Base-by-base conservation (phyloP, 163 green algal species). In the Scenedesmus sp. region DNA sequence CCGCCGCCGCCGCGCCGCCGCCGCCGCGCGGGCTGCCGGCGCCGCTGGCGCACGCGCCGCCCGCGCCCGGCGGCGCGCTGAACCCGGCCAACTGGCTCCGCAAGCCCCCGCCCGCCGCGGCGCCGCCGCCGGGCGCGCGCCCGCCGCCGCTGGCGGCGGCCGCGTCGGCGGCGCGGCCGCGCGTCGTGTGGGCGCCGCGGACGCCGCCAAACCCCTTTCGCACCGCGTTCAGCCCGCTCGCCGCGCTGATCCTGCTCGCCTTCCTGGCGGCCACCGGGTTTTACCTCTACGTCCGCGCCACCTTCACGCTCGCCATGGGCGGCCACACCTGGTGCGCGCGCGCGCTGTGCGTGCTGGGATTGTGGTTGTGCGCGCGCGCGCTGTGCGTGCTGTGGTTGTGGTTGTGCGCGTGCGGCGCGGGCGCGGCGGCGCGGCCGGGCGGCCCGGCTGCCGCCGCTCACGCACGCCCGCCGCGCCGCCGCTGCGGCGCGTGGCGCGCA, bases 221-320 rank as follows among this genome's bases (percentile, higher is more conserved):
- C 53, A 44, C 22, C 28, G 50, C 20, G 18, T 77, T 63, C 53
- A 66, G 44, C 31, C 56, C 56, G n/a, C n/a, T 63, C 44, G 78
- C 69, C 10, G 26, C 73, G 22, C 50, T 84, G 39, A 45, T 85
- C 11, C 45, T 78, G 17, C 26, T 85, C n/a, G 36, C 47, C 1
- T 85, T 82, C 63, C 71, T 85, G 45, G 62, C 33, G 14, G 63
- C 78, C 42, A 62, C 71, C 9, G 78, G 51, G 5, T 85, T 78
- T 48, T 85, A 85, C 63, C 72, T 83, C 48, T 85, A 83, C 44
- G 71, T 85, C 20, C 71, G 78, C 26, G 42, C 77, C 11, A 28
- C 44, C 4, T 77, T 63, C 71, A 78, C 57, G 1, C 24, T 85
- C 29, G 22, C 82, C 62, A 80, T 85, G 70, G 70, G 71, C 15